Conservation (phyloP, 768 basidiomycete species). For the Cytidiella melzeri region DNA sequence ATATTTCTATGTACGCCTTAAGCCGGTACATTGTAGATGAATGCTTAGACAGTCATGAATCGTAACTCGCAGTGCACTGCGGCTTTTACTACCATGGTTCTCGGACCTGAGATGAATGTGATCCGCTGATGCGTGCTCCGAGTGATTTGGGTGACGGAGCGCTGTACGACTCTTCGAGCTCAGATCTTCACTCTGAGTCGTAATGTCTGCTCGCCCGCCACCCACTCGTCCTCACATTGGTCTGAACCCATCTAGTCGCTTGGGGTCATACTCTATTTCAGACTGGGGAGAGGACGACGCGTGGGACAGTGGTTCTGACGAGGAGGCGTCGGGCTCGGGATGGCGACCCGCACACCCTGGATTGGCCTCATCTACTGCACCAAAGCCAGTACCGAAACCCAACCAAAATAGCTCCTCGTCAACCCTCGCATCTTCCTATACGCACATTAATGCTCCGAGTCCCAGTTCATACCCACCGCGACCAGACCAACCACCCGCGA, state of each 20-base stretch:
- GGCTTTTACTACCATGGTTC: too few relatives aligned
- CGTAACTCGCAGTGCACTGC: too few relatives aligned
- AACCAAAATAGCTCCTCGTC: slow-evolving; percentile 51
- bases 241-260: slow-evolving; percentile 41
- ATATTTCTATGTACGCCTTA: too few relatives aligned
- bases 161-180: neutral
- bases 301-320: slow-evolving; percentile 81
- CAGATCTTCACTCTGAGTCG: neutral
- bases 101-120: too few relatives aligned
- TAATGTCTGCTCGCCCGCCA: slow-evolving; percentile 54
- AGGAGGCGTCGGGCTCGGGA: slow-evolving; percentile 53
- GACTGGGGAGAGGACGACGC: slow-evolving; percentile 86
- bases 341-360: slow-evolving; percentile 8
- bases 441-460: slow-evolving; percentile 68
- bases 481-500: slow-evolving; percentile 34
- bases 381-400: slow-evolving; percentile 50
- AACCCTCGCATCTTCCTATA: slow-evolving; percentile 74
- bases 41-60: too few relatives aligned
- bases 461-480: slow-evolving; percentile 70
- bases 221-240: slow-evolving; percentile 72
- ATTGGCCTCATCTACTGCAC: slow-evolving; percentile 34
- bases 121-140: neutral
- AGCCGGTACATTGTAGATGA: too few relatives aligned
- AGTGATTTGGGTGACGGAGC: neutral
- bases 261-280: slow-evolving; percentile 36